Evolutionary conservation across 2,329 filamentous ascomycete genomes (phyloP), one percentile per base, ranked within the genome.

Genomic region (Curvularia verruculosa): DNA sequence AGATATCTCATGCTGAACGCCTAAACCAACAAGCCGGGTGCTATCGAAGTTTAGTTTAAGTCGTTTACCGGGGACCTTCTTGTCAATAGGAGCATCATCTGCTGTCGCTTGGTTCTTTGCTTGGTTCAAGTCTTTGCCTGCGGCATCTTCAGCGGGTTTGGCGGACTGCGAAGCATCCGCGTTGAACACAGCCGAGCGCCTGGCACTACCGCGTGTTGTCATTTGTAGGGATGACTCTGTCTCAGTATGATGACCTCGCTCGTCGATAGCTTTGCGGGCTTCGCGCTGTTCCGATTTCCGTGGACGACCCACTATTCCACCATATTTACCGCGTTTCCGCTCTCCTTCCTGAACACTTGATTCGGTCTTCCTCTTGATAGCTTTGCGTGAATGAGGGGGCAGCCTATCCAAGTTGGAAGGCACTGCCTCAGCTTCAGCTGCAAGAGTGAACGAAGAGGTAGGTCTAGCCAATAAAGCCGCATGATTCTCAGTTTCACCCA

Each of bases 281-380:
- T 29, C 28, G 5, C 36, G 34, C 21, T 46, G 40, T 12, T 61
- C 61, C 8, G 63, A 63, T 23, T 54, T 63, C 37, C 59, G 59
- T 5, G 62, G 60, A 18, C 65, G 58, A 3, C 64, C 63, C 21
- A 66, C 48, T n/a, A 63, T 44, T 5, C 57, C 61, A 12, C 61
- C 59, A 31, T 58, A 57, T 23, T 51, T 63, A 39, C 47, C 52
- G 12, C 61, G 64, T 51, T 68, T 67, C 3, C 28, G 48, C 26
- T 41, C 44, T 29, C 53, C 56, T 15, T 52, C 53, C 21, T 18
- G 53, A 34, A 5, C 8, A 47, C 2, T 51, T 21, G 45, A 41
- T 28, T 66, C 62, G 31, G 58, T 68, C 46, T 65, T 68, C n/a
- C 66, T 59, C 39, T 69, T 71, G 19, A 52, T 56, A 10, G 50